Evolutionary conservation across 2,329 filamentous ascomycete species (phyloP), one percentile per base, ranked within the genome.

Genomic region (Curvularia sp.): DNA sequence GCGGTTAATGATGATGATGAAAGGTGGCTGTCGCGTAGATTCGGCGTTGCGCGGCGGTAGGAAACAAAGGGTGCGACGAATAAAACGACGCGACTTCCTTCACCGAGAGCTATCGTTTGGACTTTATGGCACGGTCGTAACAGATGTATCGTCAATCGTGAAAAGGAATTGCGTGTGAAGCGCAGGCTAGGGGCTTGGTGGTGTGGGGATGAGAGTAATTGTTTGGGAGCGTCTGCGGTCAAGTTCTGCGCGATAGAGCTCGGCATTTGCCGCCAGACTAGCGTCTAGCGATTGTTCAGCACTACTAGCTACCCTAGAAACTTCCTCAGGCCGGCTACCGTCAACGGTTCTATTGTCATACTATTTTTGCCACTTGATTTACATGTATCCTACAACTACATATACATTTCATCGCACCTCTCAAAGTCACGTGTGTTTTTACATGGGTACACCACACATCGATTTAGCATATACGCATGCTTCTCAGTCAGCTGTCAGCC

Each of bases 21-120:
- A 30, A 50, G 38, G 32, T 23, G 51, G 57, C 46, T 47, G 66
- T 61, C 56, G 64, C 62, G 61, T 55, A 47, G 60, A 49, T 49
- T 66, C 47, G 61, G 59, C 42, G 45, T 36, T 38, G 45, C 51
- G 56, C 55, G 51, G 64, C 62, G 56, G 49, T 47, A 19, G 42
- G 54, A 41, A 60, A 66, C 53, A 66, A 62, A 68, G 70, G 59
- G 53, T 59, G 64, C 66, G 61, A 67, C 58, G 64, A 57, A 25
- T 38, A 18, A 47, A 47, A 30, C 43, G 54, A 60, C 56, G 71
- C 70, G 69, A 65, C 64, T 62, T 59, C 48, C 49, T 51, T 59
- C 55, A 58, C 63, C 57, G 28, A 49, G 21, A 34, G 19, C 41
- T 62, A 54, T 63, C 60, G 65, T 65, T 57, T 60, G 57, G 43